Percentiles rank a stretch among this genome's conserved stretches.
phyloP scores from a whole-genome alignment of 441 rosid genomes.

The Bruguiera hainesii region DNA sequence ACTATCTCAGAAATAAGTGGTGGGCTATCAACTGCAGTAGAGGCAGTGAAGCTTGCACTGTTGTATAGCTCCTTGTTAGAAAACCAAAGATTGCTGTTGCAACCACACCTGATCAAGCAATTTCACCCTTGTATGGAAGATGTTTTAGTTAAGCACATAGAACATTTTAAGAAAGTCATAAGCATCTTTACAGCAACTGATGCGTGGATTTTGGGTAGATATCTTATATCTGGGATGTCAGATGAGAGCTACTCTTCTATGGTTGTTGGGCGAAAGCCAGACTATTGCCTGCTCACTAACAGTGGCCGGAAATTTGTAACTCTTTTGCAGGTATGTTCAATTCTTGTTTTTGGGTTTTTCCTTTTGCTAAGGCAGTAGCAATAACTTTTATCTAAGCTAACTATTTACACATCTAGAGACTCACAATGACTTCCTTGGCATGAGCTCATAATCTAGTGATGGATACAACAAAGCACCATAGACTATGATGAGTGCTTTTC shows the following conservation, averaged over 20 bases:
- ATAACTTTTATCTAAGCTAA: too few species aligned
- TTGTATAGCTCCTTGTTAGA: slow-evolving; percentile 53
- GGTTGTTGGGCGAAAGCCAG: slow-evolving; percentile 40
- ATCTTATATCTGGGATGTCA: slow-evolving; percentile 43
- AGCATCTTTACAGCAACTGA: slow-evolving; percentile 46
- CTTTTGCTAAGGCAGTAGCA: not conserved
- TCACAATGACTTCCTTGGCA: too few species aligned
- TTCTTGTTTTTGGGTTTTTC: not conserved
- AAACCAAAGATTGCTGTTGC: slow-evolving; percentile 35
- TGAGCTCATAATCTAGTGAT: too few species aligned
- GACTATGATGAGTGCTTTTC: not conserved
- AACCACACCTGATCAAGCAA: slow-evolving; percentile 38
- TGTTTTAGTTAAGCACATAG: slow-evolving; percentile 37
- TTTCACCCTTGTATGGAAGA: slow-evolving; percentile 51
- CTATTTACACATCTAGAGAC: too few species aligned
- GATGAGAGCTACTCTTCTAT: slow-evolving; percentile 30
- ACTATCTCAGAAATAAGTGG: slow-evolving; percentile 40
- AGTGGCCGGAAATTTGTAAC: slow-evolving; percentile 59
- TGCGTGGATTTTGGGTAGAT: slow-evolving; percentile 57
- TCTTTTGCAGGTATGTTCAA: slow-evolving; percentile 49
- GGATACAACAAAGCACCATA: too few species aligned
- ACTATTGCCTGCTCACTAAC: slow-evolving; percentile 52
- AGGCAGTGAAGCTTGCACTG: slow-evolving; percentile 45
- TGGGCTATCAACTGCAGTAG: slow-evolving; percentile 43
- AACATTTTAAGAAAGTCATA: slow-evolving; percentile 57